Base-by-base conservation (phyloP, 495 filamentous ascomycete genomes). In the Tuber microsphaerosporum region DNA sequence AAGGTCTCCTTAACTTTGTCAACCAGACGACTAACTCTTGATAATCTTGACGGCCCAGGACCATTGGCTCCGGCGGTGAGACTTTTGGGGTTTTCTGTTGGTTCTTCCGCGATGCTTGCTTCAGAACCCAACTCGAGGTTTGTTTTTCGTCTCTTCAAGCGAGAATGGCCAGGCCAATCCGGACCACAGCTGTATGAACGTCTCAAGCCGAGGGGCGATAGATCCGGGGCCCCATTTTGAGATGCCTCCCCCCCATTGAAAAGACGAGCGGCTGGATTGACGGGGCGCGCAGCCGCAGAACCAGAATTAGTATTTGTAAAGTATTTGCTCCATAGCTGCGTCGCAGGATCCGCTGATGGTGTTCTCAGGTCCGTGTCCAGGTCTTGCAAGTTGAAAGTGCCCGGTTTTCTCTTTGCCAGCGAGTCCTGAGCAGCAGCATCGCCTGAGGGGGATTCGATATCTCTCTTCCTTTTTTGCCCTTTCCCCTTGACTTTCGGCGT, bases 371-470 rank as follows among this genome's bases (percentile, higher is more conserved):
- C 84, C n/a, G 86, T 83, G 51, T 88, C 87, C 34, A 91, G 81
- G 45, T 85, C 85, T 74, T 89, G 86, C 61, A 89, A 79, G 72
- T 88, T 85, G 65, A 87, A 83, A 42, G 85, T 75, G 76, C 86
- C 85, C 76, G 86, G 86, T 45, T 82, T 81, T 22, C 71, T 80
- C 42, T 84, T 85, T 69, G 81, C 84, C 10, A 87, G 86, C 22
- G 84, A 84, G 20, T 85, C 86, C 34, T 87, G 85, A 71, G 87
- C 86, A 8, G 93, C 91, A 14, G 92, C 92, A 22, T 26, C 90
- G 90, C n/a, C 86, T 85, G 0, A 93, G 92, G 94, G 94, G 12
- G 94, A 95, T 84, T 91, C 94, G 81, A 90, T 87, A 6, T 91
- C 90, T 71, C 93, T 88, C 83, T 97, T 97, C 76, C 85, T 86